Base-by-base conservation (phyloP, 2,329 filamentous ascomycete species). In the Diplodia corticola region DNA sequence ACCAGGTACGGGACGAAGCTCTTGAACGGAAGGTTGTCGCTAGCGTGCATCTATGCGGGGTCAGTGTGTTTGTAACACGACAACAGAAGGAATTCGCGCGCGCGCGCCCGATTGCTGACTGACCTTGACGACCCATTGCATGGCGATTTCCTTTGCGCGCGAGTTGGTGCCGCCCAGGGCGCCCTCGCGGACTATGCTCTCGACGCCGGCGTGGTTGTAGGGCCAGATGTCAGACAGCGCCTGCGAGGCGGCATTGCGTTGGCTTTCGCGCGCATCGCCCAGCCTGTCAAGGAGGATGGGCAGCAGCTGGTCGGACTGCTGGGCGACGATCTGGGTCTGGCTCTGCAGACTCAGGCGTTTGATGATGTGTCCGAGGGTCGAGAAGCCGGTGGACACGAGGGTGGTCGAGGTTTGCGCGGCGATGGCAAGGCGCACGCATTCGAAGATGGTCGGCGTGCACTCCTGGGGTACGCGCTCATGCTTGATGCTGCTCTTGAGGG, bases 331-430 rank as follows among this genome's bases (percentile, higher is more conserved):
- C 69, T 87, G 83, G 74, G 90, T 90, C 68, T 92, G 88, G 66
- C 96, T 91, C 79, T 97, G 94, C 67, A 94, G 89, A 68, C 89
- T 89, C 67, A 97, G 83, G 67, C 94, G 89, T 75, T 94, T 96
- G 71, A 96, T 83, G 69, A 97, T 86, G 77, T 97, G 93, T 71
- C 90, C 91, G 67, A 97, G 86, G 2, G 92, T 92, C 3, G 92
- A 94, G 77, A 97, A 94, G 67, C 91, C 93, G 63, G 92, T 91
- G 67, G 91, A 90, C 70, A 90, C 88, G 68, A 97, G 88, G 22
- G 79, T 78, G 37, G 87, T 86, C 50, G 89, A 89, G 73, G 96
- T 91, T 72, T 91, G 89, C 49, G 91, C 91, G 64, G 84, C 82
- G 70, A 94, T 90, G 68, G 92, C 91, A 63, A 88, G 81, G 69